Conservation (phyloP, 2,329 filamentous ascomycete genomes). For the Scorias spongiosa region DNA sequence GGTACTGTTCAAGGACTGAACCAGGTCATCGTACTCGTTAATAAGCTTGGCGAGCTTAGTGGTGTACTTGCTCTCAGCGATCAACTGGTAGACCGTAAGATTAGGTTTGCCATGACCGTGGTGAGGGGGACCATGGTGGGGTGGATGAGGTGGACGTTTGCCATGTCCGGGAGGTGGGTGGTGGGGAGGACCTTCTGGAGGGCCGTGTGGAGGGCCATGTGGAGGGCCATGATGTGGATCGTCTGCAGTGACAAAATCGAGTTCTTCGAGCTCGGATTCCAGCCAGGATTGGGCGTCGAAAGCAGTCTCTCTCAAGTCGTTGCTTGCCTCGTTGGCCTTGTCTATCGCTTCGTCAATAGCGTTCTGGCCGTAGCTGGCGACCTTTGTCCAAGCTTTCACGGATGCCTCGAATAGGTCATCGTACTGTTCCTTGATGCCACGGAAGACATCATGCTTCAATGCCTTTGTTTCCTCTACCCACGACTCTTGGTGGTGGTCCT, state of each 20-base stretch:
- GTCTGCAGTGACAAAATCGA: slow-evolving; percentile 18
- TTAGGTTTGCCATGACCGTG: slow-evolving; percentile 36
- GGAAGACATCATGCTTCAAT: slow-evolving; percentile 22
- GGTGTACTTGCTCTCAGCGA: slow-evolving; percentile 60
- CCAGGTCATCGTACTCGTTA: slow-evolving; percentile 54
- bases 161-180: slow-evolving; percentile 14
- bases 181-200: slow-evolving; percentile 15
- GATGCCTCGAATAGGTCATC: slow-evolving; percentile 9
- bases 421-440: slow-evolving; percentile 19
- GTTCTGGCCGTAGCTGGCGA: slow-evolving; percentile 17
- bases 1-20: slow-evolving; percentile 60
- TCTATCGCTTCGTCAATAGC: slow-evolving; percentile 30
- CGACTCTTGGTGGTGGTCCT: slow-evolving; percentile 17
- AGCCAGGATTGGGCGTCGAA: slow-evolving; percentile 35
- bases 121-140: slow-evolving; percentile 20
- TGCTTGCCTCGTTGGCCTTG: slow-evolving; percentile 22
- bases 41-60: slow-evolving; percentile 64
- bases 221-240: slow-evolving; percentile 13
- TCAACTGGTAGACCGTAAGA: slow-evolving; percentile 64
- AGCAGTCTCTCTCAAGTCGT: slow-evolving; percentile 25
- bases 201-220: slow-evolving; percentile 14
- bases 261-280: slow-evolving; percentile 17
- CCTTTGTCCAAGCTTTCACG: slow-evolving; percentile 8
- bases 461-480: slow-evolving; percentile 18
- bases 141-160: slow-evolving; percentile 9